Evolutionary conservation across 2,329 filamentous ascomycete species (phyloP).

Genomic region (Phoma sp.): DNA sequence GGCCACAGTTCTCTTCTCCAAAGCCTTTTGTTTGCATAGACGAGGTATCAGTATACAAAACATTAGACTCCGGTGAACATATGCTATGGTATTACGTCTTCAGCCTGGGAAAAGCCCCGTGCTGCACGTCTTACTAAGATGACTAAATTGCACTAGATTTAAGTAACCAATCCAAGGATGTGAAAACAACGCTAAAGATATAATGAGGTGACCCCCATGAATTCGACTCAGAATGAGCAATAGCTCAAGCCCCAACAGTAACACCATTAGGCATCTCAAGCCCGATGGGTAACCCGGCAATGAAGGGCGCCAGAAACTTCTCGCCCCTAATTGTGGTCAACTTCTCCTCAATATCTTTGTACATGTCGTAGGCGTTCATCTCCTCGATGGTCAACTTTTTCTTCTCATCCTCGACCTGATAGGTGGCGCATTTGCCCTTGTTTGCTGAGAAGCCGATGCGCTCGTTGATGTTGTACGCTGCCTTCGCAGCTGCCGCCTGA

Average conservation of each 20-base stretch:
- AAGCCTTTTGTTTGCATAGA: no score
- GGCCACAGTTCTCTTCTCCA: neutral
- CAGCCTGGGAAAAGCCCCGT: neutral
- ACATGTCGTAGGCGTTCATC: slow-evolving; percentile 62
- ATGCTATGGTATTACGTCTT: neutral
- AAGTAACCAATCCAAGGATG: neutral
- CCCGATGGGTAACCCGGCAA: slow-evolving; percentile 15
- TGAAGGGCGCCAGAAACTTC: slow-evolving; percentile 12
- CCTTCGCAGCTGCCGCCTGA: slow-evolving; percentile 46
- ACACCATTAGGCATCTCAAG: slow-evolving; percentile 18
- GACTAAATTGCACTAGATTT: no score
- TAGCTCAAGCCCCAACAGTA: slow-evolving; percentile 12
- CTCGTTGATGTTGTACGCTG: slow-evolving; percentile 49
- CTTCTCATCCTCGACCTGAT: slow-evolving; percentile 67
- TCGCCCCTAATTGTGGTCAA: slow-evolving; percentile 10
- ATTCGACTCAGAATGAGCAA: neutral
- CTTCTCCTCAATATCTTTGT: slow-evolving; percentile 29
- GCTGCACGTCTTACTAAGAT: slow-evolving; percentile 10
- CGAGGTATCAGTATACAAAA: no score
- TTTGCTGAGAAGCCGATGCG: slow-evolving; percentile 62
- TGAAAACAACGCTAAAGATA: slow-evolving; percentile 4
- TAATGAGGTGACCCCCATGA: neutral
- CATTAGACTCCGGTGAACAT: neutral
- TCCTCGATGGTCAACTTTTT: slow-evolving; percentile 71
- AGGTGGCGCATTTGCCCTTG: slow-evolving; percentile 57